Evolutionary conservation across 2,329 filamentous ascomycete genomes (phyloP), one percentile per base, ranked within the genome.

Genomic region (Exophiala aquamarina): DNA sequence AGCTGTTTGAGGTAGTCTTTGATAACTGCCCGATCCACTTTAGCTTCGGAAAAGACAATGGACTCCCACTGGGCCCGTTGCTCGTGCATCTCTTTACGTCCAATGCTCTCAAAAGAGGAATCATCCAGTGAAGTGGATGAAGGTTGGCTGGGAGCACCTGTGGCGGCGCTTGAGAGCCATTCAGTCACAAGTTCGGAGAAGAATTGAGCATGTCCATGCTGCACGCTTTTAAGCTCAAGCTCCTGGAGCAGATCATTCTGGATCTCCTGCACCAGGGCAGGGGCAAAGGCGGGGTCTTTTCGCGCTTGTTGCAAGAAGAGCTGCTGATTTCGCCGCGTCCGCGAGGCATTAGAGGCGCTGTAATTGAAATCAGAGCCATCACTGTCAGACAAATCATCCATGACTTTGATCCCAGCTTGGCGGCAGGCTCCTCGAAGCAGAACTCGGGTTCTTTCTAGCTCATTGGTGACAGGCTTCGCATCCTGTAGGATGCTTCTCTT

Each of bases 161-260:
- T 57, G 4, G 66, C 59, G 1, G 68, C 62, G 9, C 65, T 60
- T 1, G 67, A 64, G 40, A 82, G 63, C 72, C 77, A 81, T 54
- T 81, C 77, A 0, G 69, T 76, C 10, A 81, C 74, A 18, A 84
- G 61, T 31, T 72, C 62, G 14, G 76, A 74, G 59, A 82, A 83
- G 23, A 84, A 68, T 5, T 70, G 67, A 1, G 79, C 79, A 58
- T 81, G 78, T 14, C 77, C 70, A 55, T 80, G 75, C 48, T 76
- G 79, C 39, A 73, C 68, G n/a, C 71, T 71, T 54, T 79, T 69
- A n/a, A 73, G 66, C 11, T 69, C 60, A 4, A 83, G 54, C 26
- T 74, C 70, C 19, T 69, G 61, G 26, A 70, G 63, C n/a, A 83
- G 58, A 18, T 70, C 65, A 11, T 61, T 53, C 52, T 81, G 71